Evolutionary conservation across 257 asterid species (phyloP).

Genomic region (Scutellaria baicalensis): DNA sequence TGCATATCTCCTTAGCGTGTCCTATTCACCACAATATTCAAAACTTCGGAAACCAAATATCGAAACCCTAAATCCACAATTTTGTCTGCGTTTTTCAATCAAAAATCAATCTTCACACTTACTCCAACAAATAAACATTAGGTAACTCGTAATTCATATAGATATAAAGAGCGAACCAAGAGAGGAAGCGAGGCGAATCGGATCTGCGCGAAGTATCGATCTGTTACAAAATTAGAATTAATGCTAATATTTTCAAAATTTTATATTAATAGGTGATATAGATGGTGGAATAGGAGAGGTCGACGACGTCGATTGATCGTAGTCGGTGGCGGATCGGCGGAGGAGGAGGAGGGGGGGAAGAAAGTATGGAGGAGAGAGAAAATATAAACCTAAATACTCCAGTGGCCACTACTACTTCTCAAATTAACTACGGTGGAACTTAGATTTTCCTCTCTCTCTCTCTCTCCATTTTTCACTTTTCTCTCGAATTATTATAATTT

Average conservation of each 20-base stretch:
- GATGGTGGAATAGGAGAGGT: conserved; percentile 3
- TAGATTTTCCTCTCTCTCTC: neutral
- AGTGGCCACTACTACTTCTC: conserved; percentile 15
- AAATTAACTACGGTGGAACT: conserved; percentile 21
- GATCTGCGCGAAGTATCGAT: conserved; percentile 49
- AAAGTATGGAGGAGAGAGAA: conserved; percentile 11
- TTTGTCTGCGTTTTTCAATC: conserved; percentile 1
- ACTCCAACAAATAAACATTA: neutral
- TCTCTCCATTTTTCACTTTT: neutral
- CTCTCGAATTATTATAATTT: neutral
- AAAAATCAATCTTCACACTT: conserved; percentile 17
- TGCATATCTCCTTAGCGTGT: neutral
- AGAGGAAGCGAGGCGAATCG: conserved; percentile 29
- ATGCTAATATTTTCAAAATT: neutral
- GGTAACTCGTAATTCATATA: neutral
- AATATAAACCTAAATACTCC: conserved; percentile 12
- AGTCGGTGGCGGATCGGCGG: conserved; percentile 24
- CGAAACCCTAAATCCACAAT: conserved; percentile 32
- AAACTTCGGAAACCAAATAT: conserved; percentile 9
- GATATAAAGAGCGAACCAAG: conserved; percentile 7
- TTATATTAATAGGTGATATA: neutral
- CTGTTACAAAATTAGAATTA: conserved; percentile 18
- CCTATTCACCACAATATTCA: neutral
- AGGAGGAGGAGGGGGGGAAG: neutral
- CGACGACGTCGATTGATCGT: neutral